Percentiles rank a stretch among this genome's conserved stretches.
Conservation (phyloP, 768 basidiomycete species). For the Daedalea quercina region DNA sequence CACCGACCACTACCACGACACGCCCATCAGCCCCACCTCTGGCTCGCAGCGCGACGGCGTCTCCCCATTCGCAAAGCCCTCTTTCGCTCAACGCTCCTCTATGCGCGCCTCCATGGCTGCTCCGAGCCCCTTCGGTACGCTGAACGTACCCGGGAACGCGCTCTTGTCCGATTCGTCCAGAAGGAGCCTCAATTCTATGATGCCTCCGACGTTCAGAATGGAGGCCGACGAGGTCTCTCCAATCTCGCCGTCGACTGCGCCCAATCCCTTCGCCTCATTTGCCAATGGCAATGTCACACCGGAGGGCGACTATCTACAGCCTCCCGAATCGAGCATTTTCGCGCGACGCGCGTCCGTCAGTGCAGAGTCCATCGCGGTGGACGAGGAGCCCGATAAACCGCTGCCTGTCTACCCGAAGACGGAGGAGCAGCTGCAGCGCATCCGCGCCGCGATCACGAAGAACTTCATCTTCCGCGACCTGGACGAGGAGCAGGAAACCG, state of each 20-base stretch:
- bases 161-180: constrained; percentile 44
- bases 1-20: constrained; percentile 53
- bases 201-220: constrained; percentile 47
- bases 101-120: constrained; percentile 44
- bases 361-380: constrained; percentile 90
- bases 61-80: constrained; percentile 51
- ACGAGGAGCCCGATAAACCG: constrained; percentile 55
- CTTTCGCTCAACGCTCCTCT: constrained; percentile 46
- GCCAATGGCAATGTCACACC: constrained; percentile 22
- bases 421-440: constrained; percentile 77
- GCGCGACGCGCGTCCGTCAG: constrained; percentile 92
- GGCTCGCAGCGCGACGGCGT: constrained; percentile 34
- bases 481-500: constrained; percentile 91
- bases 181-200: constrained; percentile 8
- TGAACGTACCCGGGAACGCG: constrained; percentile 80
- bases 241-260: constrained; percentile 44
- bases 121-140: constrained; percentile 64
- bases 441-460: constrained; percentile 78
- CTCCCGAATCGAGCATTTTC: constrained; percentile 71
- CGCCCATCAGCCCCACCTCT: constrained; percentile 29
- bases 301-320: constrained; percentile 64
- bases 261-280: constrained; percentile 35
- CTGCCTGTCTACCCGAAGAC: constrained; percentile 77
- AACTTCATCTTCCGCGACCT: constrained; percentile 96
- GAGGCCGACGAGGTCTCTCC: constrained; percentile 55